Evolutionary conservation across 768 basidiomycete species (phyloP).

Genomic region (Punctularia strigosozonata): DNA sequence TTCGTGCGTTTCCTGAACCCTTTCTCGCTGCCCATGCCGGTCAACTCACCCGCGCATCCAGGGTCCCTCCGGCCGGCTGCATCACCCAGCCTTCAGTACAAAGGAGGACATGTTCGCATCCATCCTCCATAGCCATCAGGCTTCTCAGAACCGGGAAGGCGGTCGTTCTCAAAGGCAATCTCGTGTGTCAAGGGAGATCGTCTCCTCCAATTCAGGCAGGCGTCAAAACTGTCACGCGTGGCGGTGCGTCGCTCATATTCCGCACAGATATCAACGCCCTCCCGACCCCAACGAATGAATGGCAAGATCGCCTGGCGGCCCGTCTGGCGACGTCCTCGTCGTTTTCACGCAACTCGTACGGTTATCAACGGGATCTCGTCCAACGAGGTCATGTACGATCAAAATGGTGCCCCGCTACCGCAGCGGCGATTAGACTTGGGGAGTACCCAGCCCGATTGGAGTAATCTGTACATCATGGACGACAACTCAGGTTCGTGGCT

Average conservation of each 20-base stretch:
- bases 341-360: too few species aligned
- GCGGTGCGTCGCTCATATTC: background rate
- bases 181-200: conserved; percentile 66
- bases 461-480: too few species aligned
- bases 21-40: conserved; percentile 4
- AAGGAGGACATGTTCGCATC: conserved; percentile 76
- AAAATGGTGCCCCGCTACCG: too few species aligned
- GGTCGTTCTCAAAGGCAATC: conserved; percentile 62
- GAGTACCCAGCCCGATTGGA: too few species aligned
- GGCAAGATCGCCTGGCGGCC: conserved; percentile 64
- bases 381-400: too few species aligned
- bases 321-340: conserved; percentile 41
- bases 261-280: conserved; percentile 45
- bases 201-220: conserved; percentile 56
- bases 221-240: background rate
- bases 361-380: too few species aligned
- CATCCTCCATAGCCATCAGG: conserved; percentile 47
- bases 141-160: conserved; percentile 34
- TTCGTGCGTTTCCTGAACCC: conserved; percentile 39
- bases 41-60: conserved; percentile 14
- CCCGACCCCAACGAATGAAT: conserved; percentile 60
- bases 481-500: too few species aligned
- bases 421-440: too few species aligned
- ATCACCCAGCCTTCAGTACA: conserved; percentile 48
- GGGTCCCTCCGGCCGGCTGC: conserved; percentile 57